A percentile compares a stretch with the other conserved stretches of the same genome.
phyloP scores from a whole-genome alignment of 2,329 filamentous ascomycete species.

The Gremmenia infestans region DNA sequence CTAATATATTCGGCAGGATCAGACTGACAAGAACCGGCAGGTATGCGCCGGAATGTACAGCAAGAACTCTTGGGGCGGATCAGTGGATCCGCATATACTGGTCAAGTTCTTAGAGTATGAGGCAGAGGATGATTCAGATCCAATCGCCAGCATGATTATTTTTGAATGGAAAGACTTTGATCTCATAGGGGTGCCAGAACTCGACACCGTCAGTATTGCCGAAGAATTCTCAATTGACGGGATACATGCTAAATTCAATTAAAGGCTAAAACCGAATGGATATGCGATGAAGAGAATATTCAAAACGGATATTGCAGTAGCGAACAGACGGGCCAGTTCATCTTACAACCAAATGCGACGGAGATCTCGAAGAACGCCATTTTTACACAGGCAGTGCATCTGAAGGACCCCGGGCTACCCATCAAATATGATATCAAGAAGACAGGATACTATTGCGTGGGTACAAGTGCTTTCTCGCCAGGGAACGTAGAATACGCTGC shows the following conservation, averaged over 20 bases:
- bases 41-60: conserved; percentile 93
- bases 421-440: conserved; percentile 82
- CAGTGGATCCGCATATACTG: conserved; percentile 82
- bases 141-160: conserved; percentile 76
- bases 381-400: conserved; percentile 72
- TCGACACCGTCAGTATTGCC: conserved; percentile 44
- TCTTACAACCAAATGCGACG: conserved; percentile 71
- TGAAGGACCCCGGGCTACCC: conserved; percentile 63
- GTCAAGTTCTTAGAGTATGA: conserved; percentile 67
- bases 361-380: conserved; percentile 67
- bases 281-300: conserved; percentile 73
- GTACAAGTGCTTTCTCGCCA: conserved; percentile 65
- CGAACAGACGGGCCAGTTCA: conserved; percentile 78
- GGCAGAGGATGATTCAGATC: conserved; percentile 58
- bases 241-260: conserved; percentile 30
- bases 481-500: conserved; percentile 63
- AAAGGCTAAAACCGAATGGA: conserved; percentile 51
- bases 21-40: conserved; percentile 71
- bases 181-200: conserved; percentile 64
- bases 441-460: conserved; percentile 94
- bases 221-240: not conserved
- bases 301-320: conserved; percentile 66
- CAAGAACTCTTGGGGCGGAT: conserved; percentile 80
- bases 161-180: conserved; percentile 90
- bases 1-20: conserved; percentile 49